Base-by-base conservation (phyloP, 1,284 basidiomycete genomes). In the Pisolithus thermaeus region DNA sequence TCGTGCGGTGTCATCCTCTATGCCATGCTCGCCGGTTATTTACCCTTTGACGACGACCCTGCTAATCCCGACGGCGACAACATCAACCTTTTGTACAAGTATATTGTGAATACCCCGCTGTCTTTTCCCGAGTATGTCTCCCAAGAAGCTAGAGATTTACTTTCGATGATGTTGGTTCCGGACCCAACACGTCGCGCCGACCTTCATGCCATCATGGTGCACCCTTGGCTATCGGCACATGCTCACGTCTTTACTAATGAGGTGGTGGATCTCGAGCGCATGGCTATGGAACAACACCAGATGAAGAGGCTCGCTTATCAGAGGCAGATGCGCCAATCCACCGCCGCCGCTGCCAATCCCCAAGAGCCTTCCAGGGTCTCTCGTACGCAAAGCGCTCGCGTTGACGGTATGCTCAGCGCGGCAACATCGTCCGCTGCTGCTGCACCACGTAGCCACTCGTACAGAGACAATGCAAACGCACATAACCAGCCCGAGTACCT, bases 21-120 rank as follows among this genome's bases (percentile, higher is more conserved):
- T 69, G 97, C 97, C 51, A 99, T 99, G 96, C 83, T 99, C 11
- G 94, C 96, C 1, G 97, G 97, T 7, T 99, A 99, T 67, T 84
- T 99, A 30, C 97, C 97, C n/a, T 99, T 98, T 69, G 97, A 99
- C 70, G 97, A 99, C 69, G 97, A 99, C 71, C 97, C 97, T 1
- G 88, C 87, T 30, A 99, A 99, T 69, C 97, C 97, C 3, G 97
- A 99, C 57, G 97, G 97, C 52, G 95, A 99, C 75, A 99, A 99
- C 73, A 99, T 99, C 78, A 99, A 98, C 67, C 78, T 98, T n/a
- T 77, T 99, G 47, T 99, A 99, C 84, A 94, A 92, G 70, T 99
- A 99, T 73, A 99, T 99, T 70, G 90, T 98, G 72, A 93, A 87
- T 74, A 97, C 95, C 1, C 89, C 90, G 2, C 83, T 97, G 54